phyloP scores from a whole-genome alignment of 169 alveolate genomes.

The Eimeria tenella region DNA sequence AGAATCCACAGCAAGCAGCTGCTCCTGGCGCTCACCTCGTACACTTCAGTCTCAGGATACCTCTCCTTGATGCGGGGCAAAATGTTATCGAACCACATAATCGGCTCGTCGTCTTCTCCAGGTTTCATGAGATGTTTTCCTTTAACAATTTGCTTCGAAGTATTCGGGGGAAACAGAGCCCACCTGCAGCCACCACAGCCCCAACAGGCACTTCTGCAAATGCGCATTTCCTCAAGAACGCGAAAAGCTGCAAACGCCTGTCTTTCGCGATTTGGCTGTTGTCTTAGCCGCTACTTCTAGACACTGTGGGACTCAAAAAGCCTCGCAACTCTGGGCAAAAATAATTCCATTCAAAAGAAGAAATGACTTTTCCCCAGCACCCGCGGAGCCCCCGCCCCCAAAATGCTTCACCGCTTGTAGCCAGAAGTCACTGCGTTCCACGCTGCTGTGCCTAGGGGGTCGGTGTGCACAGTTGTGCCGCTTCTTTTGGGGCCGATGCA shows the following conservation, averaged over 20 bases:
- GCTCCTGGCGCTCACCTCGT: conserved; percentile 69
- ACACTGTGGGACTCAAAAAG: too few species aligned
- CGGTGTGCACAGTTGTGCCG: conserved; percentile 90
- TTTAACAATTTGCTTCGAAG: conserved; percentile 83
- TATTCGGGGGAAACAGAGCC: conserved; percentile 73
- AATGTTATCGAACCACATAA: conserved; percentile 83
- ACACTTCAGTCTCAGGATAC: conserved; percentile 62
- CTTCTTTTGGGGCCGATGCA: conserved; percentile 90
- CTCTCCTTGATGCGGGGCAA: conserved; percentile 85
- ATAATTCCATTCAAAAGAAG: too few species aligned
- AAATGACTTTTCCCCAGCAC: too few species aligned
- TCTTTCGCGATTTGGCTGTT: too few species aligned
- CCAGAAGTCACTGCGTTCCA: conserved; percentile 90
- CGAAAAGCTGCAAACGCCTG: background rate
- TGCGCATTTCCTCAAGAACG: background rate
- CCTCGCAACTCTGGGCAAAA: too few species aligned
- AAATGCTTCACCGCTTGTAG: conserved; percentile 86
- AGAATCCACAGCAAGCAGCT: too few species aligned
- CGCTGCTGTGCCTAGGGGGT: conserved; percentile 90
- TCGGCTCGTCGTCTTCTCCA: conserved; percentile 89
- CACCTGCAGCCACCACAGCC: conserved; percentile 51
- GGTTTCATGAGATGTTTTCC: conserved; percentile 60
- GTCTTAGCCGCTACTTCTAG: too few species aligned
- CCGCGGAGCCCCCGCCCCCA: too few species aligned
- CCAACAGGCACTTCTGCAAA: background rate